Evolutionary conservation across 352 stramenopile species (phyloP).

Genomic region (Phytophthora citricola): DNA sequence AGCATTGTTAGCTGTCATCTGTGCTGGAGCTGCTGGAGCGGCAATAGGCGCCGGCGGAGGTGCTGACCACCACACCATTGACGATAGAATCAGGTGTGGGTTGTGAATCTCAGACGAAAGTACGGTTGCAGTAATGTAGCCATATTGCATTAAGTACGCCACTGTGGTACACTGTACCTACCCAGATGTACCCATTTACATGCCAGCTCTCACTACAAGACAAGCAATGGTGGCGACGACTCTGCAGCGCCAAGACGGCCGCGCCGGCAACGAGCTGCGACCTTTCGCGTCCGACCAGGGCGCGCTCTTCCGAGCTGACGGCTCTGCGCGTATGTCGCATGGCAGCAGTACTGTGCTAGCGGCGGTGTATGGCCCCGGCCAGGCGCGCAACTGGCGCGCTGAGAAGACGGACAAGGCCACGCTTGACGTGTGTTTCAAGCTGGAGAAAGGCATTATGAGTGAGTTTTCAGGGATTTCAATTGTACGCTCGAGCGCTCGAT

Average conservation of each 20-base stretch:
- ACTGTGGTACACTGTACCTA: too few species aligned
- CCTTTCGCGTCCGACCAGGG: slow-evolving; percentile 79
- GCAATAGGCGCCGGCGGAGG: slow-evolving; percentile 14
- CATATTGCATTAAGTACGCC: too few species aligned
- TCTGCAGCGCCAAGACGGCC: slow-evolving; percentile 64
- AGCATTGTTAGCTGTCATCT: slow-evolving; percentile 65
- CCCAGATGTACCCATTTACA: slow-evolving; percentile 8
- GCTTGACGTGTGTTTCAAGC: slow-evolving; percentile 83
- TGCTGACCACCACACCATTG: slow-evolving; percentile 29
- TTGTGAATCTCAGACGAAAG: slow-evolving; percentile 2
- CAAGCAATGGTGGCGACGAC: slow-evolving; percentile 51
- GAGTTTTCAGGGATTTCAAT: slow-evolving; percentile 24
- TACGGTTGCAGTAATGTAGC: slow-evolving; percentile 4
- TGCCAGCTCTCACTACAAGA: slow-evolving; percentile 13
- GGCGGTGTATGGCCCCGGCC: slow-evolving; percentile 77
- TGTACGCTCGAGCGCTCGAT: background rate
- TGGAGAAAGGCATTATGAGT: slow-evolving; percentile 80
- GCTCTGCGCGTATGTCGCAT: slow-evolving; percentile 80
- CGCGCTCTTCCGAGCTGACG: slow-evolving; percentile 80
- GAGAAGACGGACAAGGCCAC: slow-evolving; percentile 72
- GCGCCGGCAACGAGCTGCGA: slow-evolving; percentile 77
- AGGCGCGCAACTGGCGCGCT: slow-evolving; percentile 74
- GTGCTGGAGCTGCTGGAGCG: slow-evolving; percentile 17
- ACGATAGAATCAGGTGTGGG: slow-evolving; percentile 21
- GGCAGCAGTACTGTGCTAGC: slow-evolving; percentile 77